These are phyloP conservation scores for Porcisia deanei DNA, from an alignment of 208 protist genomes.

Conservation along the genomic window DNA sequence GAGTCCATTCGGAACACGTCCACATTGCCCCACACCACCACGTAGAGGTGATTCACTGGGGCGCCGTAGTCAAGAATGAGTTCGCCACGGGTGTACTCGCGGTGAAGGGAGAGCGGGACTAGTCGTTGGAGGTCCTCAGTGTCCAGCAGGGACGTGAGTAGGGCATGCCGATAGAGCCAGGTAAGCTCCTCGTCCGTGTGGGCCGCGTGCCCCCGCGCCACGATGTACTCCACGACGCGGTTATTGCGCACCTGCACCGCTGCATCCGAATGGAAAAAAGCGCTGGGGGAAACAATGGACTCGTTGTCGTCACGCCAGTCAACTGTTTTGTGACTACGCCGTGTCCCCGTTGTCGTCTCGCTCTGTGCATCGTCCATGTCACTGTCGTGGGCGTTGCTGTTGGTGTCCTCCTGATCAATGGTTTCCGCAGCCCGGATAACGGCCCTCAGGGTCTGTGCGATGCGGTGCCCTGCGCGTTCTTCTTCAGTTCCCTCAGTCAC, in stretches of 20 bases:
- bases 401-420: constrained; percentile 28
- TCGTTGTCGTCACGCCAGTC: constrained; percentile 62
- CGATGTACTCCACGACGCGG: constrained; percentile 56
- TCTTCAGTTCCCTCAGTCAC: constrained; percentile 6
- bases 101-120: constrained; percentile 48
- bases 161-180: constrained; percentile 60
- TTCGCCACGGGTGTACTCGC: constrained; percentile 70
- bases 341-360: constrained; percentile 18
- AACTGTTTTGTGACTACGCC: constrained; percentile 15
- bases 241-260: constrained; percentile 42
- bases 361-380: constrained; percentile 18
- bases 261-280: constrained; percentile 40
- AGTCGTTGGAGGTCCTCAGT: constrained; percentile 44
- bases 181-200: constrained; percentile 50
- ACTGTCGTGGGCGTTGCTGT: constrained; percentile 15
- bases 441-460: constrained; percentile 18
- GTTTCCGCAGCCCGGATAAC: constrained; percentile 29
- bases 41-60: constrained; percentile 49
- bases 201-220: constrained; percentile 37
- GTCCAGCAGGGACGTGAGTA: constrained; percentile 55
- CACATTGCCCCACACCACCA: constrained; percentile 74
- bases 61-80: constrained; percentile 42
- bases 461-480: constrained; percentile 21
- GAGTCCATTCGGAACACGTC: constrained; percentile 61
- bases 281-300: constrained; percentile 37